Evolutionary conservation across 148 eudicot species (phyloP).

Genomic region (Nepenthes gracilis): DNA sequence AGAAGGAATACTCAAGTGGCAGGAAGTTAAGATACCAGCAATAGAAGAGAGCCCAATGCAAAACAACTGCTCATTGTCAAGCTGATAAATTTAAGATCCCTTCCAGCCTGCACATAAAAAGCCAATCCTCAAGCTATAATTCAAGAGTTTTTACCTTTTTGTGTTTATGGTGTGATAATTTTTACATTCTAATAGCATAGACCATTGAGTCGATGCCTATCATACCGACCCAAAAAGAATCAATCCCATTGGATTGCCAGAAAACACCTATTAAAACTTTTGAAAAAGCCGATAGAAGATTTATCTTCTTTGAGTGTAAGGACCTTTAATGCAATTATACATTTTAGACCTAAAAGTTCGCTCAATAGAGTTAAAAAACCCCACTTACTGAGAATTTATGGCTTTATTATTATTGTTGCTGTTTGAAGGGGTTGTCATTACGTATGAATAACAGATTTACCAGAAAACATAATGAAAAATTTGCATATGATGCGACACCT

Average conservation of each 20-base stretch:
- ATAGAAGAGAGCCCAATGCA: slow-evolving; percentile 45
- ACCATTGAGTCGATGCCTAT: too few relatives aligned
- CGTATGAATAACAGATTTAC: not conserved
- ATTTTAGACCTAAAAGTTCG: too few relatives aligned
- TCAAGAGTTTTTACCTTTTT: not conserved
- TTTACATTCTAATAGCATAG: not conserved
- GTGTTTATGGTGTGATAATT: not conserved
- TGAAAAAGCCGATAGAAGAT: too few relatives aligned
- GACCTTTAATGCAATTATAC: too few relatives aligned
- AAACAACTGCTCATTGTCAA: slow-evolving; percentile 67
- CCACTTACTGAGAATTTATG: too few relatives aligned
- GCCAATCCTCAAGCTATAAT: slow-evolving; percentile 1
- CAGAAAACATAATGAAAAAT: not conserved
- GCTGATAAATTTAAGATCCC: slow-evolving; percentile 72
- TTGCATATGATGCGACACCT: slow-evolving; percentile 4
- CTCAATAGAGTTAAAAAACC: too few relatives aligned
- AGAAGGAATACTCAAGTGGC: not conserved
- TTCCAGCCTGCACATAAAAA: slow-evolving; percentile 52
- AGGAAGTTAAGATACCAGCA: slow-evolving; percentile 36
- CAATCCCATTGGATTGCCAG: too few relatives aligned
- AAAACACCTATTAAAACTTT: too few relatives aligned
- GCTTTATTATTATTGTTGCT: too few relatives aligned
- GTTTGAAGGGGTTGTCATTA: too few relatives aligned
- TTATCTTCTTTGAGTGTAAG: too few relatives aligned
- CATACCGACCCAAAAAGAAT: too few relatives aligned